Conservation (phyloP, 805 yeast species). For the Starmerella apis region DNA sequence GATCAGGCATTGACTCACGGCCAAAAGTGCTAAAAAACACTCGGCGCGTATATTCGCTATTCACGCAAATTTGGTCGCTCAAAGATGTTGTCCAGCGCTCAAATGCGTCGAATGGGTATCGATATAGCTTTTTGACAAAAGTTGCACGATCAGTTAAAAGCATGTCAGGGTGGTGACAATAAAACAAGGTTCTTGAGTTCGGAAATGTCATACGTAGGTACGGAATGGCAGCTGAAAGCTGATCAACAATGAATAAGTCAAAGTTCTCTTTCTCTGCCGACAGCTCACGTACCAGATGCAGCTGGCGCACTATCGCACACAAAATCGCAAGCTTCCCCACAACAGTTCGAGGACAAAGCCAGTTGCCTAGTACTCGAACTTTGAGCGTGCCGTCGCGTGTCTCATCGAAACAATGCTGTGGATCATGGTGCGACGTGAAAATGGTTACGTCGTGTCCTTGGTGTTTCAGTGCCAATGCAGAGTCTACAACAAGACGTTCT, state of each 20-base stretch:
- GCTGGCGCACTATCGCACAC: constrained; percentile 74
- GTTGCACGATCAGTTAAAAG: constrained; percentile 53
- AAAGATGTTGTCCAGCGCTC: constrained; percentile 72
- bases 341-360: constrained; percentile 60
- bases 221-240: constrained; percentile 76
- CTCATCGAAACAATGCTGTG: constrained; percentile 82
- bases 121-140: constrained; percentile 49
- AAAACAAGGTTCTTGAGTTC: constrained; percentile 54
- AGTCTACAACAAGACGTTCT: constrained; percentile 91
- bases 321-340: constrained; percentile 62
- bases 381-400: constrained; percentile 47
- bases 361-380: constrained; percentile 70
- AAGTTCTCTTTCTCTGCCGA: constrained; percentile 34
- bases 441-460: constrained; percentile 53
- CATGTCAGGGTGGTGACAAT: constrained; percentile 95
- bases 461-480: constrained; percentile 76
- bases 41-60: constrained; percentile 69
- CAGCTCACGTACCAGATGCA: constrained; percentile 48
- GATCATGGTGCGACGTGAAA: constrained; percentile 86
- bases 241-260: constrained; percentile 80
- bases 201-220: constrained; percentile 37
- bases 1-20: constrained; percentile 27
- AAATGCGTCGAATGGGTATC: constrained; percentile 71
- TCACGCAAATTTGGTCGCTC: constrained; percentile 76
- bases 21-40: constrained; percentile 59